Conservation (phyloP, 2,329 filamentous ascomycete genomes). For the Paraconiothyrium brasiliense region DNA sequence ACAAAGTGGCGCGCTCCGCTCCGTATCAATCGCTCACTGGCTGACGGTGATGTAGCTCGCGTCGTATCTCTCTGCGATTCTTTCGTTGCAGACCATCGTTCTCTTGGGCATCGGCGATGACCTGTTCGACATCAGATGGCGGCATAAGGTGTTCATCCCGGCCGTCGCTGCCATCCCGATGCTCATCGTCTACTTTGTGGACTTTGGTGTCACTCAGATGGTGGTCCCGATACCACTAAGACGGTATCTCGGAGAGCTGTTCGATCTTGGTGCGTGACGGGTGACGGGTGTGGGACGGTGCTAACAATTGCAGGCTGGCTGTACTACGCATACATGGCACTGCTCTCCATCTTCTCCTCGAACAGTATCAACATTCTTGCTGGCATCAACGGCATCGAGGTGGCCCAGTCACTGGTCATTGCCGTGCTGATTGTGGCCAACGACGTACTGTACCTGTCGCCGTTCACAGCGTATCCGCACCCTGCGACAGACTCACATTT, state of each 20-base stretch:
- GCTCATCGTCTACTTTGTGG: conserved; percentile 96
- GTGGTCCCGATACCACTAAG: conserved; percentile 88
- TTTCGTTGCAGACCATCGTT: conserved; percentile 89
- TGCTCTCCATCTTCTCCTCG: conserved; percentile 94
- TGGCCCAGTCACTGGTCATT: conserved; percentile 91
- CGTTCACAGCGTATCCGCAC: conserved; percentile 80
- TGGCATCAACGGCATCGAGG: conserved; percentile 98
- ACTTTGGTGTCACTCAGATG: conserved; percentile 96
- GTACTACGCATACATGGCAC: conserved; percentile 98
- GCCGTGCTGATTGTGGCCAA: conserved; percentile 85
- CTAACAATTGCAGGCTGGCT: conserved; percentile 52
- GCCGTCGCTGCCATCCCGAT: conserved; percentile 92
- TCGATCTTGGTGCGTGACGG: conserved; percentile 71
- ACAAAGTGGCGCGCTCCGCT: conserved; percentile 70
- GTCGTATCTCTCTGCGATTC: conserved; percentile 91
- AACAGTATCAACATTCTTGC: conserved; percentile 99
- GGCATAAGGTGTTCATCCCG: conserved; percentile 98
- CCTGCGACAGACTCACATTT: conserved; percentile 95
- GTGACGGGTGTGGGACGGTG: conserved; percentile 13
- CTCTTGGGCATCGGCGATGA: conserved; percentile 95
- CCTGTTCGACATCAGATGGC: conserved; percentile 97
- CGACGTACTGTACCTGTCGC: conserved; percentile 83
- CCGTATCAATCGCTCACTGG: not conserved
- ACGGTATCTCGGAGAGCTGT: conserved; percentile 81
- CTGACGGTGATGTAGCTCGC: conserved; percentile 70